Conservation (phyloP, 495 filamentous ascomycete species). For the Filosporella fistucella region DNA sequence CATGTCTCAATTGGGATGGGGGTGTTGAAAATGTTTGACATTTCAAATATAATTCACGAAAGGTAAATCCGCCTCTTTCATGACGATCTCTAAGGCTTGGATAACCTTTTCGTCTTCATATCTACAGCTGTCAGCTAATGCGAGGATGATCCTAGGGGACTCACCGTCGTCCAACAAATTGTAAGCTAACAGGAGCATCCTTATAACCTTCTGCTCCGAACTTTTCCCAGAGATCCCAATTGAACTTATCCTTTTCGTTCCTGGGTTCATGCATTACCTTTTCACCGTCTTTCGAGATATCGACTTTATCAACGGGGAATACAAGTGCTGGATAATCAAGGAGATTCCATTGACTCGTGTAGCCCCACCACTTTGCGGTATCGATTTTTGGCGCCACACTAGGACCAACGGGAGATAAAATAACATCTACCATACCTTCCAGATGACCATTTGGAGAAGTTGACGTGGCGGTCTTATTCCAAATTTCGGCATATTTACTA, state of each 20-base stretch:
- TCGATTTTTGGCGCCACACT: conserved; percentile 56
- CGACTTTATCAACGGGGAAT: conserved; percentile 50
- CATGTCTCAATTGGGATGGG: background rate
- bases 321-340: conserved; percentile 60
- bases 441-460: conserved; percentile 6
- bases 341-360: conserved; percentile 70
- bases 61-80: conserved; percentile 30
- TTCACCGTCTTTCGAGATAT: conserved; percentile 25
- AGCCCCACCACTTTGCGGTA: conserved; percentile 63
- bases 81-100: conserved; percentile 28
- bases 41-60: conserved; percentile 21
- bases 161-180: conserved; percentile 43
- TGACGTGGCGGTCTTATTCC: conserved; percentile 43
- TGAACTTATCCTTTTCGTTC: conserved; percentile 28
- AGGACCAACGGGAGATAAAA: conserved; percentile 60
- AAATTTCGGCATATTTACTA: conserved; percentile 51
- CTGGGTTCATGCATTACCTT: conserved; percentile 38
- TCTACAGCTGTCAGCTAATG: conserved; percentile 13
- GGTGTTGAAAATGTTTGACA: background rate
- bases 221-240: conserved; percentile 28
- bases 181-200: conserved; percentile 47
- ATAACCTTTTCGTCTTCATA: conserved; percentile 39
- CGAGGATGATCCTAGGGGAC: conserved; percentile 12
- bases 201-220: conserved; percentile 29
- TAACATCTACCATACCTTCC: conserved; percentile 54